Evolutionary conservation across 768 basidiomycete species (phyloP), one percentile per base, ranked within the genome.

Genomic region (Boletus rufocinnamomeus): DNA sequence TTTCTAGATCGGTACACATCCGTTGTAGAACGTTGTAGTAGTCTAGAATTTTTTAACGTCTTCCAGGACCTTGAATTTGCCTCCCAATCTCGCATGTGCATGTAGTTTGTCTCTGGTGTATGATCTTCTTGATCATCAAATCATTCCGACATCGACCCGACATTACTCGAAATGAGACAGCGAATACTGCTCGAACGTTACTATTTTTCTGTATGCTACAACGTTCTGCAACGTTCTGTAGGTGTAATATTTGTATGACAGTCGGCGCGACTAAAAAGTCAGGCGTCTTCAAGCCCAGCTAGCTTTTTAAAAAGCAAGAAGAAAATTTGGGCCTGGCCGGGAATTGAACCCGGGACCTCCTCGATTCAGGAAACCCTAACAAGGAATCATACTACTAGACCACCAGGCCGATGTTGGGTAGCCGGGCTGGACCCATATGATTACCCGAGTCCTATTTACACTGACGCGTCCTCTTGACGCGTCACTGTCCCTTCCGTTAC

Each of bases 301-400:
- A 25, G 6, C 10, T 11, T 46, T n/a, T 14, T 21, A 5, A 30
- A 14, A 38, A 16, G 3, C 5, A 37, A 17, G 4, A 37, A n/a
- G n/a, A 56, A 54, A 61, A 1, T 16, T 14, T 19, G n/a, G 80
- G 80, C 80, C 79, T 80, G 74, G 72, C 78, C 77, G 79, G 79
- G 80, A 80, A 80, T 82, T 79, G 80, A 82, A 82, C 80, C 79
- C 80, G 77, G 81, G 80, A 79, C 81, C 80, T 82, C 80, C 80
- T 80, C 80, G 78, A 82, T 57, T 75, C 59, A 63, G 57, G 54
- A 19, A 56, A 67, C 78, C 77, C 78, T 79, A 79, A 79, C 75
- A 79, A 78, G 76, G 79, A 79, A 79, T 79, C 78, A 79, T 79
- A 79, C 78, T 77, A 78, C 78, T 79, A 79, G 78, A 79, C 77